Evolutionary conservation across 495 filamentous ascomycete species (phyloP).

Genomic region (Astrothelium macrocarpum): DNA sequence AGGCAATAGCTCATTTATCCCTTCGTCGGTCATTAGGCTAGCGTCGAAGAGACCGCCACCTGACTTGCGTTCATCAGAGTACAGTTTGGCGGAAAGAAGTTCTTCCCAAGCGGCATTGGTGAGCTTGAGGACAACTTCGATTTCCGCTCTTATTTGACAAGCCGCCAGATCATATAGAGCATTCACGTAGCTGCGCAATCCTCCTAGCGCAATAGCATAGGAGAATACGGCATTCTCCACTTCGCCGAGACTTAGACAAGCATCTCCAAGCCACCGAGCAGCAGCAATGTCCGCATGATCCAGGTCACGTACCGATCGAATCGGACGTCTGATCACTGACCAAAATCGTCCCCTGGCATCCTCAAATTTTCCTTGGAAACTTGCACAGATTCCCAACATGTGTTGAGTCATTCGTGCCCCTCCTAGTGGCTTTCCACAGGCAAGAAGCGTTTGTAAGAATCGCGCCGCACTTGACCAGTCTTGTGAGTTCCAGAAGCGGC

Average conservation of each 20-base stretch:
- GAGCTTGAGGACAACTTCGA: background rate
- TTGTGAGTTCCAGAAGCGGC: background rate
- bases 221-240: slow-evolving; percentile 16
- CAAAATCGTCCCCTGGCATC: slow-evolving; percentile 16
- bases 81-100: background rate
- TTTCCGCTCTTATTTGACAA: background rate
- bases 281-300: slow-evolving; percentile 22
- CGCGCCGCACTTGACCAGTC: background rate
- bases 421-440: slow-evolving; percentile 9
- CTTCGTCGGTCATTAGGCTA: background rate
- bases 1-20: background rate
- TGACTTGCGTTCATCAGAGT: background rate
- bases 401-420: slow-evolving; percentile 5
- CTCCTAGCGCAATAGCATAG: slow-evolving; percentile 16
- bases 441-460: background rate
- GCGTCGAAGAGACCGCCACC: slow-evolving; percentile 2
- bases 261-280: slow-evolving; percentile 20
- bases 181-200: background rate
- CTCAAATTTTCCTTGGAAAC: slow-evolving; percentile 16
- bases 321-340: slow-evolving; percentile 10
- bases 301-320: slow-evolving; percentile 8
- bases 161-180: background rate
- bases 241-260: slow-evolving; percentile 17
- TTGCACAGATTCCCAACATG: slow-evolving; percentile 15
- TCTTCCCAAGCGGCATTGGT: background rate